Base-by-base conservation (phyloP, 805 yeast genomes). In the Kodamaea fukazawae region DNA sequence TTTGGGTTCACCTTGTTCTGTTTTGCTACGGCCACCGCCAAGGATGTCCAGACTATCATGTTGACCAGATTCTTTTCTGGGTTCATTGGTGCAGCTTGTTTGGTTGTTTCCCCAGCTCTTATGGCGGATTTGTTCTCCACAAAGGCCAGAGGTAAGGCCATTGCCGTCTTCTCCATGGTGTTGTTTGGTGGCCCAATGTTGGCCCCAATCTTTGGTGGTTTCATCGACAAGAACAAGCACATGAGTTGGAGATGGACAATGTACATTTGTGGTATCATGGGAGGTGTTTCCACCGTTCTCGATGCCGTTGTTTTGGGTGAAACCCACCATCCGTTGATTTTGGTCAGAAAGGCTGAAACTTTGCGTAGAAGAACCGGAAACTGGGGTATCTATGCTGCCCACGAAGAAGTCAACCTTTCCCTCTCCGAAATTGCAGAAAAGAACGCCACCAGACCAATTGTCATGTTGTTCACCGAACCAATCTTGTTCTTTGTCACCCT, bases 101-200 rank as follows among this genome's bases (percentile, higher is more conserved):
- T 89, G 53, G 91, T 86, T 18, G 87, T 86, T 29, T 89, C 81
- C 7, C 95, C 96, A 18, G 96, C 96, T 35, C 75, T 83, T 0
- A 82, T 87, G 68, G 85, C 95, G 6, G 96, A 89, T 60, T 72
- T 87, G 72, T 87, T 79, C 56, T 76, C 75, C 48, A 78, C 79
- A 42, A 58, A 58, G 27, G 56, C 70, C 16, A 77, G 96, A 63
- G 96, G 96, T 50, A 75, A 72, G 36, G 95, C 96, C 13, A 70
- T 87, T 50, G 69, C 82, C 7, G 47, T 83, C 12, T 89, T 88
- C 52, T 71, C 87, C 1, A 72, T 85, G 66, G 78, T 82, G 33
- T 86, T 87, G 26, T 84, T 86, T 43, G 70, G 68, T 49, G 93
- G 95, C 42, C 96, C 96, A 14, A 72, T 86, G 67, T 41, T 83